Percentiles rank a stretch among this genome's conserved stretches.
Conservation (phyloP, 495 filamentous ascomycete genomes). For the Pseudoneurospora amorphoporcata region DNA sequence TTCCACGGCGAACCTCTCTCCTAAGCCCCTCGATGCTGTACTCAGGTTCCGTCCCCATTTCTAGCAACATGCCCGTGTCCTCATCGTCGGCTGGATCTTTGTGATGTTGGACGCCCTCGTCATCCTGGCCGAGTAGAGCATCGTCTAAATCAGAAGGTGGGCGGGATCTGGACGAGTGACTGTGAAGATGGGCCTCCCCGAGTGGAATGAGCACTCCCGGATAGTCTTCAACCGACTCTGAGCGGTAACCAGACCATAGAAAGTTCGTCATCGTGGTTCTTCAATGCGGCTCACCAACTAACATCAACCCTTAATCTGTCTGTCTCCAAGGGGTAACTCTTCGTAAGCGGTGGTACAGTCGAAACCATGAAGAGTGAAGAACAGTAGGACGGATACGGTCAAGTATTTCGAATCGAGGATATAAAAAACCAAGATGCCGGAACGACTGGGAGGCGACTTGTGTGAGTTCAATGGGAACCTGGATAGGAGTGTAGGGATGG, state of each 20-base stretch:
- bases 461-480: background rate
- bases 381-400: background rate
- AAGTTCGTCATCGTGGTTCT: background rate
- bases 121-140: conserved; percentile 10
- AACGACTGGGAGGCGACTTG: background rate
- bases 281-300: background rate
- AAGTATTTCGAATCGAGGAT: background rate
- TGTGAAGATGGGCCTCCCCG: conserved; percentile 38
- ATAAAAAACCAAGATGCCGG: background rate
- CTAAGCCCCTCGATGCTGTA: conserved; percentile 43
- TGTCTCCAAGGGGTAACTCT: background rate
- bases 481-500: background rate
- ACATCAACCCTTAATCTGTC: background rate
- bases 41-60: conserved; percentile 29
- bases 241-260: conserved; percentile 12
- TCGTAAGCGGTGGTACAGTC: background rate
- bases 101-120: conserved; percentile 12
- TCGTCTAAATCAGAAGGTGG: conserved; percentile 25
- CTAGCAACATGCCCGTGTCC: conserved; percentile 25
- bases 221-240: conserved; percentile 34
- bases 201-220: conserved; percentile 36
- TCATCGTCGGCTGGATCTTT: conserved; percentile 27
- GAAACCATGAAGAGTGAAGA: background rate
- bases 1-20: conserved; percentile 32
- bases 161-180: conserved; percentile 28